These are phyloP conservation scores for Rusavskia elegans DNA, from an alignment of 495 filamentous ascomycete species.

Conservation along the genomic window DNA sequence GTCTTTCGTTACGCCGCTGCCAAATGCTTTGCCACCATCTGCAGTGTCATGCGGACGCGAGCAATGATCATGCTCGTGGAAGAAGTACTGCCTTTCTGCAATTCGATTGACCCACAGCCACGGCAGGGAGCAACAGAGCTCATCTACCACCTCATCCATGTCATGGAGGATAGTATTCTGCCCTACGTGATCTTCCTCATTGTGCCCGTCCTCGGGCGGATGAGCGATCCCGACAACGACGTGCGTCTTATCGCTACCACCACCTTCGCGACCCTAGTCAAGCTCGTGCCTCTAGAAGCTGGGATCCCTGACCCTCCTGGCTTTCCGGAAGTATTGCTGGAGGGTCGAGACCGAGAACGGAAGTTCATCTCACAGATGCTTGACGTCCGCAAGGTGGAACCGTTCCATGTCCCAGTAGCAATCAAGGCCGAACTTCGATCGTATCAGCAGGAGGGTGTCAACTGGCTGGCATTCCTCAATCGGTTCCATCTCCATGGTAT, in stretches of 20 bases:
- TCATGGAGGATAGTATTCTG: constrained; percentile 92
- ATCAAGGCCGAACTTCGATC: constrained; percentile 93
- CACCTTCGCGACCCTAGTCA: constrained; percentile 91
- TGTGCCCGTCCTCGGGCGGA: constrained; percentile 93
- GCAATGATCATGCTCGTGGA: constrained; percentile 95
- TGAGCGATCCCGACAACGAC: constrained; percentile 97
- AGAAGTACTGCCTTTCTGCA: constrained; percentile 78
- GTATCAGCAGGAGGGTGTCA: constrained; percentile 97
- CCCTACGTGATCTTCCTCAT: constrained; percentile 98
- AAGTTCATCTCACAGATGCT: constrained; percentile 96
- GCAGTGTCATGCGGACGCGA: constrained; percentile 85
- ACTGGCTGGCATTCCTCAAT: constrained; percentile 97
- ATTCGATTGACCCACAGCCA: constrained; percentile 68
- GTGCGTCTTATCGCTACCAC: constrained; percentile 89
- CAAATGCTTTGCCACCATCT: constrained; percentile 93
- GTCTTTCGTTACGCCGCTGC: constrained; percentile 92
- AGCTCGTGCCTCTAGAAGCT: constrained; percentile 95
- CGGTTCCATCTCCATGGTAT: constrained; percentile 95
- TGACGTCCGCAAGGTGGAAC: constrained; percentile 86
- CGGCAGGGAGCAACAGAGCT: constrained; percentile 89
- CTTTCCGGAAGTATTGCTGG: constrained; percentile 70
- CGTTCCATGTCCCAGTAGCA: constrained; percentile 82
- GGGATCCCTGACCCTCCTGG: constrained; percentile 95
- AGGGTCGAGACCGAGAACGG: constrained; percentile 79
- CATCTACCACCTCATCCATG: constrained; percentile 89